Evolutionary conservation across 2,329 filamentous ascomycete genomes (phyloP), one percentile per base, ranked within the genome.

Genomic region (Lachnellula arida): DNA sequence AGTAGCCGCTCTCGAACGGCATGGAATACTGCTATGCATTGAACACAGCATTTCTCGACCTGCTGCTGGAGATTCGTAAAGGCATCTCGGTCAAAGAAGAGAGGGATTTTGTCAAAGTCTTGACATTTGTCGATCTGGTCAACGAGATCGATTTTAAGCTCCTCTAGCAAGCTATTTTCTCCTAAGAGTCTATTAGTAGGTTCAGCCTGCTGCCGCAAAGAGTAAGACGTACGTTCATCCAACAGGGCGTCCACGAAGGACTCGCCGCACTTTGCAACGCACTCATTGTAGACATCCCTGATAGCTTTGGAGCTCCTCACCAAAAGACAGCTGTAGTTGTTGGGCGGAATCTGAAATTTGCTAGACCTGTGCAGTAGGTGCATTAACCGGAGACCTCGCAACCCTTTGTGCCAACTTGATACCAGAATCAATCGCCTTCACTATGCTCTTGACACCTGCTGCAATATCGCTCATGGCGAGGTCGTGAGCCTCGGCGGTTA

Each of bases 51-150:
- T 60, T 60, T 63, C 46, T 66, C 46, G n/a, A 59, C 61, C 58
- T 66, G 54, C 35, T 63, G 46, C 47, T 65, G 54, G 19, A 67
- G 47, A 32, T 46, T 57, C 2, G 46, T 44, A 35, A 67, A 68
- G 23, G 60, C 57, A 46, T 57, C 54, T 7, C 51, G 53, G 12
- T 64, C 59, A 50, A 68, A 69, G 3, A 55, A 59, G 17, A 62
- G 57, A 12, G 60, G 60, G 17, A 65, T 61, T 34, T 69, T 65
- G 34, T 67, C 65, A 37, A 63, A 65, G 44, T 65, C 65, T 37
- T 63, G 54, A 39, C 60, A 65, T 28, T 62, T 61, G 51, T 66
- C 61, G 32, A 67, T 64, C 46, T 61, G 63, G 39, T 68, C 66
- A n/a, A 64, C 60, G 1, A 69, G 46, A 32, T 64, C 64, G 46